Conservation (phyloP, 1,284 basidiomycete genomes). For the Ustilago esculenta region DNA sequence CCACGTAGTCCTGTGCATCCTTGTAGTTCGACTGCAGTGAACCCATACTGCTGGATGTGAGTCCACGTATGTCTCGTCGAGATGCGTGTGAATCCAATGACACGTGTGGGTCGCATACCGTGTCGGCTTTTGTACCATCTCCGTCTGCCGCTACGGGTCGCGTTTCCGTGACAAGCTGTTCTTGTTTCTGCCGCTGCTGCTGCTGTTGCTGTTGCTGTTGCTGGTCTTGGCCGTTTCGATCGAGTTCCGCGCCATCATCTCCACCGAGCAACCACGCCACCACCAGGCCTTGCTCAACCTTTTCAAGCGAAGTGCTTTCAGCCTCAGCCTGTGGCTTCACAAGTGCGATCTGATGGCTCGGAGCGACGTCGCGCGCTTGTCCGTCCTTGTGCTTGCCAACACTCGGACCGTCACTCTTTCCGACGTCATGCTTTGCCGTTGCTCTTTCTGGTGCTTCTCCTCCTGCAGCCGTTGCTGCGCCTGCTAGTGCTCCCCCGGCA, state of each 20-base stretch:
- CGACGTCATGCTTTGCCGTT: not conserved
- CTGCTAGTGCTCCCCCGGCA: not conserved
- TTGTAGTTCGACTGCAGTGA: slow-evolving; percentile 45
- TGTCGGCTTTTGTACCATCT: slow-evolving; percentile 1
- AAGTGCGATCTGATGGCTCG: not conserved
- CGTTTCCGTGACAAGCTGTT: slow-evolving; percentile 1
- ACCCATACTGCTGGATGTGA: slow-evolving; percentile 35
- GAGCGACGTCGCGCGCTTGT: slow-evolving; percentile 1
- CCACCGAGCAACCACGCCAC: slow-evolving; percentile 60
- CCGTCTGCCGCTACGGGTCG: not conserved
- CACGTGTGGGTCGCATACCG: not conserved
- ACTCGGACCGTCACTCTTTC: not conserved
- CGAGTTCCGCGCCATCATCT: slow-evolving; percentile 9
- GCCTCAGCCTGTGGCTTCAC: not conserved
- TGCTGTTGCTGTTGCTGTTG: not conserved
- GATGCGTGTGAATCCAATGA: slow-evolving; percentile 15
- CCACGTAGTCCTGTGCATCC: slow-evolving; percentile 32
- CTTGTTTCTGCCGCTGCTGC: not conserved
- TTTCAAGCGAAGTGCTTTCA: slow-evolving; percentile 22
- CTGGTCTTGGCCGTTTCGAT: not conserved
- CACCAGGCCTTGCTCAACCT: slow-evolving; percentile 33
- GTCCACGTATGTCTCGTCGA: slow-evolving; percentile 1
- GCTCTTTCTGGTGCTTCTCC: not conserved
- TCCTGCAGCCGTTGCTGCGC: slow-evolving; percentile 1
- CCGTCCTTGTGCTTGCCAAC: not conserved